Conservation (phyloP, 805 yeast genomes). For the Brettanomyces sp. region DNA sequence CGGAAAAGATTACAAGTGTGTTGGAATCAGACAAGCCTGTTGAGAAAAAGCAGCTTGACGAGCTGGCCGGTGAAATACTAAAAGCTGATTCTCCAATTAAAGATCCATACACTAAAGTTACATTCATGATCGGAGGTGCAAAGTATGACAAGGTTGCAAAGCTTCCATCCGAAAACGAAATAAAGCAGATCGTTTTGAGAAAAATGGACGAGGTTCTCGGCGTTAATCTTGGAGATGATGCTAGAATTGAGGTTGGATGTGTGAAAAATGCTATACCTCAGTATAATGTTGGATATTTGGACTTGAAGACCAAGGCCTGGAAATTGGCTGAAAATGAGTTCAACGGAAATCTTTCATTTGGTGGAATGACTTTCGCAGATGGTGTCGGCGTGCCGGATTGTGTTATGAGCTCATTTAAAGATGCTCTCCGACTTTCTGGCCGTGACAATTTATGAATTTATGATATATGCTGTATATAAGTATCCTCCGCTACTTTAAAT, state of each 20-base stretch:
- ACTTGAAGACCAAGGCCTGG: slow-evolving; percentile 28
- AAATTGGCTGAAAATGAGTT: slow-evolving; percentile 26
- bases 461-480: too few species aligned
- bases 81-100: slow-evolving; percentile 10
- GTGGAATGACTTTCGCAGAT: slow-evolving; percentile 73
- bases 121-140: slow-evolving; percentile 85
- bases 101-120: slow-evolving; percentile 54
- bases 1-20: slow-evolving; percentile 10
- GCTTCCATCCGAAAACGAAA: slow-evolving; percentile 14
- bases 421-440: slow-evolving; percentile 31
- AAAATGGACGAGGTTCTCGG: slow-evolving; percentile 11
- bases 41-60: background rate
- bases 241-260: slow-evolving; percentile 27
- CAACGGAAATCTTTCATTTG: slow-evolving; percentile 39
- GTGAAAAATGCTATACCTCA: slow-evolving; percentile 69
- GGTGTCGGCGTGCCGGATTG: slow-evolving; percentile 91
- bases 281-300: slow-evolving; percentile 60
- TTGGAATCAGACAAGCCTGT: slow-evolving; percentile 8
- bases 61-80: slow-evolving; percentile 11
- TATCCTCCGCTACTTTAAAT: too few species aligned
- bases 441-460: background rate
- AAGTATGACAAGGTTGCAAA: slow-evolving; percentile 10
- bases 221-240: slow-evolving; percentile 9
- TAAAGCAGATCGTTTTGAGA: slow-evolving; percentile 15
- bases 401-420: slow-evolving; percentile 51